Conservation (phyloP, 371 early-diverging fungal species). For the Lichtheimia corymbifera region DNA sequence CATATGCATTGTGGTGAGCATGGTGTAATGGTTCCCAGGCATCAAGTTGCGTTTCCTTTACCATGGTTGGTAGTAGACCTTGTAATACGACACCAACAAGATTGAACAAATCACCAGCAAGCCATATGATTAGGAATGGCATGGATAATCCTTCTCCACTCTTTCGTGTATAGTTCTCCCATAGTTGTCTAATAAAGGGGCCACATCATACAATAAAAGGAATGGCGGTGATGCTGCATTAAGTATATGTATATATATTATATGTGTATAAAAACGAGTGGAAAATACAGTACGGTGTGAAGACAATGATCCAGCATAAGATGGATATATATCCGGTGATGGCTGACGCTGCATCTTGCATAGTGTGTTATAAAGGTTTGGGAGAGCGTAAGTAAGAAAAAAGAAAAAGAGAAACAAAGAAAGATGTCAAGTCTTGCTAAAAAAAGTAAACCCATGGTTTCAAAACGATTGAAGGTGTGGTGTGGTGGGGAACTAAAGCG, state of each 20-base stretch:
- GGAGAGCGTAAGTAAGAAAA: slow-evolving; percentile 39
- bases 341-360: slow-evolving; percentile 22
- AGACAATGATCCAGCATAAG: slow-evolving; percentile 62
- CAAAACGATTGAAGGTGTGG: too few species aligned
- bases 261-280: too few species aligned
- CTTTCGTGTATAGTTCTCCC: slow-evolving; percentile 61
- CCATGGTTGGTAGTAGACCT: slow-evolving; percentile 68
- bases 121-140: slow-evolving; percentile 78
- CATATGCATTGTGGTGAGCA: neutral
- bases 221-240: too few species aligned
- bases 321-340: slow-evolving; percentile 50
- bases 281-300: slow-evolving; percentile 56
- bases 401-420: slow-evolving; percentile 23
- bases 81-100: slow-evolving; percentile 77
- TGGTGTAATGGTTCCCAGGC: neutral
- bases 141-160: slow-evolving; percentile 68
- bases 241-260: too few species aligned
- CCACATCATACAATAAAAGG: neutral
- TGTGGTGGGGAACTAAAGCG: too few species aligned
- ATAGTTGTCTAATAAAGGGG: slow-evolving; percentile 48
- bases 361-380: neutral
- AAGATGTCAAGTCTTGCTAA: neutral
- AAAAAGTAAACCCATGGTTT: too few species aligned
- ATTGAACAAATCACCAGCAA: slow-evolving; percentile 83
- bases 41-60: slow-evolving; percentile 6